Evolutionary conservation across 2,329 filamentous ascomycete species (phyloP).

Genomic region (Tolypocladium tropicale): DNA sequence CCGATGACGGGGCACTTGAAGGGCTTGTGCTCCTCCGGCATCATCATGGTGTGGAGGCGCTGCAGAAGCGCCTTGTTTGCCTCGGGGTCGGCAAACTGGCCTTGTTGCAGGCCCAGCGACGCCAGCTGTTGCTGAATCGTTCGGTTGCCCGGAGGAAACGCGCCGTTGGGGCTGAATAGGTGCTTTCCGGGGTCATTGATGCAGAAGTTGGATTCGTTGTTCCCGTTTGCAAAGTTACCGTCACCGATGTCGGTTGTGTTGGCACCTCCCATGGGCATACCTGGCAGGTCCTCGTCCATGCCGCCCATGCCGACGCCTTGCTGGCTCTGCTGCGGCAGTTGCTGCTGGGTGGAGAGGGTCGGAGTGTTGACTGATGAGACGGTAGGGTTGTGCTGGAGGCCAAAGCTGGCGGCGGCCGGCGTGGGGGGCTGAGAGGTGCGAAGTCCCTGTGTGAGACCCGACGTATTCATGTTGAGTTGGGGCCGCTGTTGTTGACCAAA

Average conservation of each 20-base stretch:
- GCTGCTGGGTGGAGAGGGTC: conserved; percentile 72
- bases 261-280: conserved; percentile 51
- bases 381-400: conserved; percentile 84
- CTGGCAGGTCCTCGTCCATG: conserved; percentile 63
- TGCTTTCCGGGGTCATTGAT: conserved; percentile 95
- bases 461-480: conserved; percentile 71
- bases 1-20: conserved; percentile 97
- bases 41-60: conserved; percentile 49
- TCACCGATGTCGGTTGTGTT: conserved; percentile 40
- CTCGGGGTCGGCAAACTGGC: conserved; percentile 70
- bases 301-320: conserved; percentile 46
- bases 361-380: conserved; percentile 97
- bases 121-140: conserved; percentile 58
- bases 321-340: conserved; percentile 50
- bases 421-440: conserved; percentile 81
- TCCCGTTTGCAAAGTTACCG: conserved; percentile 39
- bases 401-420: conserved; percentile 65
- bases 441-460: conserved; percentile 66
- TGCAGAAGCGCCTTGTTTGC: conserved; percentile 51
- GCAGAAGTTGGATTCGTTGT: conserved; percentile 38
- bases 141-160: conserved; percentile 53
- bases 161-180: conserved; percentile 76
- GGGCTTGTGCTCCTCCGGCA: conserved; percentile 88
- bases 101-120: conserved; percentile 64
- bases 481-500: conserved; percentile 56